phyloP scores from a whole-genome alignment of 2,329 filamentous ascomycete species.

The Epichloe sibirici region DNA sequence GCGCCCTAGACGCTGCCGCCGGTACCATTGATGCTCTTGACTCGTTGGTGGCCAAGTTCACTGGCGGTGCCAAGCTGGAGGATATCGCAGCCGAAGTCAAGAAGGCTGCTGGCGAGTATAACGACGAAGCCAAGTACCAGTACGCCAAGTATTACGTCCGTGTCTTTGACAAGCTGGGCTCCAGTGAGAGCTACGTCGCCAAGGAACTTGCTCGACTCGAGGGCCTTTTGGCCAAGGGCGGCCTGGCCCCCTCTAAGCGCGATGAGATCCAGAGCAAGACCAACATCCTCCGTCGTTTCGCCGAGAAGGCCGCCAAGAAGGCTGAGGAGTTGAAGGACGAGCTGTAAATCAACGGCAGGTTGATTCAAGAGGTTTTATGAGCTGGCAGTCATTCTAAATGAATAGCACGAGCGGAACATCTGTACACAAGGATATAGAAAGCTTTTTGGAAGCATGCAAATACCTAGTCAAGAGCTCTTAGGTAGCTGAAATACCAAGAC shows the following conservation, averaged over 20 bases:
- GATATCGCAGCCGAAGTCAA: slow-evolving; percentile 59
- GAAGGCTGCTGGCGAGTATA: slow-evolving; percentile 54
- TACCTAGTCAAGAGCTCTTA: too few relatives aligned
- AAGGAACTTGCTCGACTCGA: slow-evolving; percentile 80
- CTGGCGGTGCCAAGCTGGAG: slow-evolving; percentile 46
- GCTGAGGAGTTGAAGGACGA: slow-evolving; percentile 38
- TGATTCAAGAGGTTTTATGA: slow-evolving; percentile 1
- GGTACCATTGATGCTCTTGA: slow-evolving; percentile 77
- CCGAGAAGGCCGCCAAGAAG: slow-evolving; percentile 44
- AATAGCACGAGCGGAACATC: background rate
- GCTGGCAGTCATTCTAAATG: background rate
- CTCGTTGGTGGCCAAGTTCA: slow-evolving; percentile 60
- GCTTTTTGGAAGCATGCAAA: background rate
- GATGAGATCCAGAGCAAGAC: slow-evolving; percentile 78
- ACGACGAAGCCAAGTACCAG: slow-evolving; percentile 52
- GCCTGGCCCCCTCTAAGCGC: slow-evolving; percentile 70
- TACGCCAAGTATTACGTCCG: slow-evolving; percentile 91
- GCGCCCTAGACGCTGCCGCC: slow-evolving; percentile 63
- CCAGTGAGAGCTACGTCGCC: slow-evolving; percentile 64
- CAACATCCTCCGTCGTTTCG: slow-evolving; percentile 77
- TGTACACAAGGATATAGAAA: background rate
- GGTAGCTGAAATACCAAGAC: background rate
- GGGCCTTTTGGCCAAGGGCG: slow-evolving; percentile 74
- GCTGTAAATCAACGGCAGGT: slow-evolving; percentile 16
- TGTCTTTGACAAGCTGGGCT: slow-evolving; percentile 72